These are phyloP conservation scores for Colletotrichum magnum DNA, from an alignment of 2,329 filamentous ascomycete species.

Conservation along the genomic window DNA sequence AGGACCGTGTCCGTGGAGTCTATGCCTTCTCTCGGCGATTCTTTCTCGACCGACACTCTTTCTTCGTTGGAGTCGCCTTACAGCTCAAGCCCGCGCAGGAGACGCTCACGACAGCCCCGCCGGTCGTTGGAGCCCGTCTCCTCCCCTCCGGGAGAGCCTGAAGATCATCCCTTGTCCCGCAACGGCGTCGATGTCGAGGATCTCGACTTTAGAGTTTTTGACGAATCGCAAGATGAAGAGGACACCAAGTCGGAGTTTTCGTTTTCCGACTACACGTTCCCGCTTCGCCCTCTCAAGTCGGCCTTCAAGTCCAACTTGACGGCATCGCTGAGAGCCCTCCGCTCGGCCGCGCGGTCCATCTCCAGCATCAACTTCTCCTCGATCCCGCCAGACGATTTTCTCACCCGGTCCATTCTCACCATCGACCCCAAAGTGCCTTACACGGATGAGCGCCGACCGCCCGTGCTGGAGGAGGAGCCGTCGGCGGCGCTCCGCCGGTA, in stretches of 20 bases:
- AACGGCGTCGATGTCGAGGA: constrained; percentile 66
- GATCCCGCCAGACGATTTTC: constrained; percentile 75
- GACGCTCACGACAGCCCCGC: constrained; percentile 54
- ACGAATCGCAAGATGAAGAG: constrained; percentile 47
- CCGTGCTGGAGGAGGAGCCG: constrained; percentile 73
- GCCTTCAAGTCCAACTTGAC: constrained; percentile 80
- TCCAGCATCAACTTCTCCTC: constrained; percentile 74
- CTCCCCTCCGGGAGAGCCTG: constrained; percentile 66
- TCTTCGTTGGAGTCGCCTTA: constrained; percentile 66
- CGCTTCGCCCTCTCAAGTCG: constrained; percentile 65
- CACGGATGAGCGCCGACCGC: constrained; percentile 76
- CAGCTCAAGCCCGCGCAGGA: constrained; percentile 53
- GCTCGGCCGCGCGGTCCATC: constrained; percentile 75
- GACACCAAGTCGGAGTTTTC: constrained; percentile 51
- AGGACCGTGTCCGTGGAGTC: constrained; percentile 73
- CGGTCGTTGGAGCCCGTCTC: constrained; percentile 69
- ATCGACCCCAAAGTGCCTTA: constrained; percentile 77
- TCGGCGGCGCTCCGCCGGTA: constrained; percentile 77
- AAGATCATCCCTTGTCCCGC: constrained; percentile 67
- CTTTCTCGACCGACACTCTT: constrained; percentile 63
- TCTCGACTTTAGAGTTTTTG: constrained; percentile 52
- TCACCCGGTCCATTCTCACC: constrained; percentile 77
- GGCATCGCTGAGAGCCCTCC: constrained; percentile 74
- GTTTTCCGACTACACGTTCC: constrained; percentile 49
- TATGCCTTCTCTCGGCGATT: constrained; percentile 71